phyloP scores from a whole-genome alignment of 2,329 filamentous ascomycete species.

The Fusarium fujikuroi region DNA sequence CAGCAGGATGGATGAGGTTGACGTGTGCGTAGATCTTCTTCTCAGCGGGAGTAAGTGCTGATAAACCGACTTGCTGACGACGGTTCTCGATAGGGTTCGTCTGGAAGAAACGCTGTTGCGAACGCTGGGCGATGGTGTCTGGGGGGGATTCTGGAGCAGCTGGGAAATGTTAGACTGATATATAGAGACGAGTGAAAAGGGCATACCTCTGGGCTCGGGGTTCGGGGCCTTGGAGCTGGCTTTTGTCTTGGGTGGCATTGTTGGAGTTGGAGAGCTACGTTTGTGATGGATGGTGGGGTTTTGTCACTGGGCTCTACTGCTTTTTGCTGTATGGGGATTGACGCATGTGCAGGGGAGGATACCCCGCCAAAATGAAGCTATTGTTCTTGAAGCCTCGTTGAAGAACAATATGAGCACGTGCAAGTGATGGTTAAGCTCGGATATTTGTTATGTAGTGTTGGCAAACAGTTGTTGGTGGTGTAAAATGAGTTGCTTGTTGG shows the following conservation, averaged over 20 bases:
- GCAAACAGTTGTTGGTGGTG: conserved; percentile 4
- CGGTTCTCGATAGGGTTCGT: conserved; percentile 61
- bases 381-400: conserved; percentile 27
- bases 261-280: conserved; percentile 35
- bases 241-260: conserved; percentile 54
- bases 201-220: conserved; percentile 36
- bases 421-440: not conserved
- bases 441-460: not conserved
- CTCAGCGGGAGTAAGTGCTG: conserved; percentile 59
- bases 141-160: conserved; percentile 50
- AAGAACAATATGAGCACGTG: conserved; percentile 31
- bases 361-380: conserved; percentile 44
- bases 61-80: conserved; percentile 57
- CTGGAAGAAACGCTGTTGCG: conserved; percentile 59
- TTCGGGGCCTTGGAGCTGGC: conserved; percentile 47
- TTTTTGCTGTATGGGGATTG: conserved; percentile 36
- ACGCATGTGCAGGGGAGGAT: conserved; percentile 10
- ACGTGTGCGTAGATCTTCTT: conserved; percentile 60
- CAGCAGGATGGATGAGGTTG: conserved; percentile 57
- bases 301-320: conserved; percentile 31
- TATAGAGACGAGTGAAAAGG: not conserved
- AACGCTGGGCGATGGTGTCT: conserved; percentile 61
- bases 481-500: conserved; percentile 3
- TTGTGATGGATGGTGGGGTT: conserved; percentile 45
- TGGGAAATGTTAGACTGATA: conserved; percentile 4